phyloP scores from a whole-genome alignment of 129 eudicot species.

The Pittosporum tobira region DNA sequence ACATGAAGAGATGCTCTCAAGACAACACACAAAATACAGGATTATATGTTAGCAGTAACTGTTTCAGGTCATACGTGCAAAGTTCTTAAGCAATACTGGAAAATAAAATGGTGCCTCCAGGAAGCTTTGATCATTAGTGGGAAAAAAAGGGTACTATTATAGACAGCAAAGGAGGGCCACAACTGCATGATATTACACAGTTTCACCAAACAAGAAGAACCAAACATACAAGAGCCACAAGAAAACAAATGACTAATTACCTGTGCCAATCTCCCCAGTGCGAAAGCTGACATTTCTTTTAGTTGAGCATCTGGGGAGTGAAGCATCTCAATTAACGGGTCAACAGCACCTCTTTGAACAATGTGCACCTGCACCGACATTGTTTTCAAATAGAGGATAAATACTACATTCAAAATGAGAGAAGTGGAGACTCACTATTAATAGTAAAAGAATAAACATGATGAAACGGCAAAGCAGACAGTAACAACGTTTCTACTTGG shows the following conservation, averaged over 20 bases:
- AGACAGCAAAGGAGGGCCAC: not conserved
- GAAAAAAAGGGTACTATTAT: no score
- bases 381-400: not conserved
- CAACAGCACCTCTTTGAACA: constrained; percentile 95
- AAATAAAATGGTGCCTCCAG: not conserved
- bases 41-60: not conserved
- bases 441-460: not conserved
- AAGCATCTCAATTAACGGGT: constrained; percentile 80
- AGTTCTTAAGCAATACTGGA: not conserved
- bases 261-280: constrained; percentile 96
- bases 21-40: no score
- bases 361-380: constrained; percentile 68
- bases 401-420: not conserved
- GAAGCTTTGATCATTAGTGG: not conserved
- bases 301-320: constrained; percentile 68
- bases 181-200: no score
- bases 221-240: not conserved
- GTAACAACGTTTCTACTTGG: not conserved
- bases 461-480: not conserved
- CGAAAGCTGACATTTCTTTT: constrained; percentile 94
- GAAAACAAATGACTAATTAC: constrained; percentile 21
- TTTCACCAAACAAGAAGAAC: not conserved
- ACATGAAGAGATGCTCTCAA: no score
- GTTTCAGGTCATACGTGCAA: not conserved
- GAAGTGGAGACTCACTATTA: not conserved